Base-by-base conservation (phyloP, 805 yeast genomes). In the Ogataea salicorniae region DNA sequence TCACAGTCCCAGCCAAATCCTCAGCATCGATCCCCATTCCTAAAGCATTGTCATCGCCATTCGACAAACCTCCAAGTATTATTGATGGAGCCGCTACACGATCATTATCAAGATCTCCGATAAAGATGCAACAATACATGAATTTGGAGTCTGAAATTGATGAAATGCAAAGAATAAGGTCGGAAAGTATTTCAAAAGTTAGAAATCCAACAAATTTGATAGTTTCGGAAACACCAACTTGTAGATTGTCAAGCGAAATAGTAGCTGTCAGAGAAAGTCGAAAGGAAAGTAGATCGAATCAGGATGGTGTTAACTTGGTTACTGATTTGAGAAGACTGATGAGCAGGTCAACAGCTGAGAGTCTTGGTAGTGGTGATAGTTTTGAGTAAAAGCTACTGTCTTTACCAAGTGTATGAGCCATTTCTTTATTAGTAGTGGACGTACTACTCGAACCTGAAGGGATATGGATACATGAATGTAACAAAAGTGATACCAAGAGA, bases 91-190 rank as follows among this genome's bases (percentile, higher is more conserved):
- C 16, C 20, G 39, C 31, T 33, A 41, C 49, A 23, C 31, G 35
- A 16, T 23, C 42, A 20, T 36, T 49, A 17, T 48, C 54, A 13
- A 41, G 42, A 11, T 50, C 57, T 3, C 50, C 58, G 4, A 29
- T 48, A 33, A 62, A 64, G 42, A 39, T 57, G 16, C 58, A 54
- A 16, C 68, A 64, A 40, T 60, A 63, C 39, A 44, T 59, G 22
- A 49, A 46, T 37, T 37, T 64, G 8, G 64, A 63, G 43, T 48
- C 46, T 6, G 63, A 64, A 20, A 50, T 62, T 15, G 59, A 62
- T 18, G 59, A 60, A 37, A 39, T 60, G 4, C 54, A 53, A 37
- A 52, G 56, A 31, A 39, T 41, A n/a, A 49, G 59, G 15, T 48
- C 58, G 13, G 33, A 48, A 37, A 51, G 55, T 34, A 51, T 56